These are phyloP conservation scores for Cryptococcus sp. DNA, from an alignment of 1,284 basidiomycete genomes.

Conservation along the genomic window DNA sequence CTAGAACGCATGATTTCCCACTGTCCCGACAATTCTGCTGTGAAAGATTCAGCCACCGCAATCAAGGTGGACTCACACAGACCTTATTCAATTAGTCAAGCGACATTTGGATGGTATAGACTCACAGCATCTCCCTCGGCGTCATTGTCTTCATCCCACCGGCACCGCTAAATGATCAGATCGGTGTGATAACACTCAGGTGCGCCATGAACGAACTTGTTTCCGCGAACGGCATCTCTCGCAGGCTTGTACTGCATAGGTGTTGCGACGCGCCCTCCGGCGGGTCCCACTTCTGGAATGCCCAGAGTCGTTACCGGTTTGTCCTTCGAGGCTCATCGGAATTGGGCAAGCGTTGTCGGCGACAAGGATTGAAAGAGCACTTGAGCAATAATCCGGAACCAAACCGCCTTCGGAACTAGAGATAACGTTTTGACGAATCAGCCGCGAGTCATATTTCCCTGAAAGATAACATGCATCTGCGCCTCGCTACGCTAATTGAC, in stretches of 20 bases:
- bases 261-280: conserved; percentile 4
- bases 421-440: too few relatives aligned
- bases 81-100: background rate
- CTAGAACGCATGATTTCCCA: conserved; percentile 7
- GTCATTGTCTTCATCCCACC: background rate
- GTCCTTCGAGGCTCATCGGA: too few relatives aligned
- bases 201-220: conserved; percentile 1
- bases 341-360: too few relatives aligned
- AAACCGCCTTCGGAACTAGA: too few relatives aligned
- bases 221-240: conserved; percentile 12
- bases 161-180: conserved; percentile 3
- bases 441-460: background rate
- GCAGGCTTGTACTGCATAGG: conserved; percentile 11
- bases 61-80: background rate
- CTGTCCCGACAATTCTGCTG: conserved; percentile 13
- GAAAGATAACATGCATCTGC: background rate
- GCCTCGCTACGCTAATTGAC: conserved; percentile 13
- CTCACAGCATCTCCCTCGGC: conserved; percentile 3
- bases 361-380: too few relatives aligned
- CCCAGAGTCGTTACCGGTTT: too few relatives aligned
- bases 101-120: background rate
- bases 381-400: background rate
- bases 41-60: background rate
- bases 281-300: too few relatives aligned
- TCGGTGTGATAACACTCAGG: background rate